Percentiles rank a stretch among this genome's conserved stretches.
phyloP scores from a whole-genome alignment of 345 rosid genomes.

The Salix udensis region DNA sequence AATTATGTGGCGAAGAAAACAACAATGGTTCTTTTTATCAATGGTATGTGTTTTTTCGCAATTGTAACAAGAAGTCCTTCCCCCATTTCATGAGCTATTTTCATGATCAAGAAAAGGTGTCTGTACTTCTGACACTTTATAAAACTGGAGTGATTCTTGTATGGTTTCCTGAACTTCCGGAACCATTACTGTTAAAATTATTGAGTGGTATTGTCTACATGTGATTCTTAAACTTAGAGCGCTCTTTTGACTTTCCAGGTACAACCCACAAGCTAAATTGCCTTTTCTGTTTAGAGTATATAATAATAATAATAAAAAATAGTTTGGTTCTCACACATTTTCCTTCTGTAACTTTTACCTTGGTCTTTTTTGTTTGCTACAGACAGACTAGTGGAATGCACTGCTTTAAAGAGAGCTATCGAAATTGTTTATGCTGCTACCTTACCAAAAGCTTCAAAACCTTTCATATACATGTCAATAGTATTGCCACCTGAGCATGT shows the following conservation, averaged over 20 bases:
- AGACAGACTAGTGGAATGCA: constrained; percentile 95
- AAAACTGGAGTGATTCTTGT: too few species aligned
- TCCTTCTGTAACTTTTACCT: not conserved
- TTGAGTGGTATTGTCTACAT: too few species aligned
- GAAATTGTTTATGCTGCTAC: constrained; percentile 94
- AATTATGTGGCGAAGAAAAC: constrained; percentile 83
- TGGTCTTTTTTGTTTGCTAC: constrained; percentile 20
- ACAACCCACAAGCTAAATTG: too few species aligned
- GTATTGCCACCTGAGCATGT: constrained; percentile 82
- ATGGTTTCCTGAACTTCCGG: too few species aligned
- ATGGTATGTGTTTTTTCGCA: constrained; percentile 45
- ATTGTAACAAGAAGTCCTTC: not conserved
- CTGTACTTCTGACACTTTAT: too few species aligned
- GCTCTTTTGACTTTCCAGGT: too few species aligned
- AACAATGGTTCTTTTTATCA: constrained; percentile 86
- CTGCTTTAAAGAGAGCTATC: constrained; percentile 83
- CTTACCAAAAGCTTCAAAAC: constrained; percentile 89
- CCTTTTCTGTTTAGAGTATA: too few species aligned
- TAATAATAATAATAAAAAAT: too few species aligned
- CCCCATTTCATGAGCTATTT: not conserved
- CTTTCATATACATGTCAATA: constrained; percentile 87
- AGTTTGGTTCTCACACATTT: too few species aligned
- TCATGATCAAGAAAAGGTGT: too few species aligned
- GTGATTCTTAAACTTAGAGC: too few species aligned
- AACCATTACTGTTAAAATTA: too few species aligned